Evolutionary conservation across 768 basidiomycete species (phyloP).

Genomic region (Rhizopogon sp.): DNA sequence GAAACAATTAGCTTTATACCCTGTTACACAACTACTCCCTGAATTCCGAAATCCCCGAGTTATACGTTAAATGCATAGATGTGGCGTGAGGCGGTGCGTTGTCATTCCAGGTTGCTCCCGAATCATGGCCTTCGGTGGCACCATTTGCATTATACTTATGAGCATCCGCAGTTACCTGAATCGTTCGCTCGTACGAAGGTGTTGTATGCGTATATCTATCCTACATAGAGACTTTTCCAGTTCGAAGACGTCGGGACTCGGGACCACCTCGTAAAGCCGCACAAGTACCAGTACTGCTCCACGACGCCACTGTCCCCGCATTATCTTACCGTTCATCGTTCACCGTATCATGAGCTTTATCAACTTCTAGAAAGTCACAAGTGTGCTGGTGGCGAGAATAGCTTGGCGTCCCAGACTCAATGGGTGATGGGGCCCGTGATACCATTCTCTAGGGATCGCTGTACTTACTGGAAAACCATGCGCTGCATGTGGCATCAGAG

Average conservation of each 20-base stretch:
- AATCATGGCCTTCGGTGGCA: background rate
- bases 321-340: background rate
- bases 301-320: conserved; percentile 19
- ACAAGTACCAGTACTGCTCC: conserved; percentile 2
- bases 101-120: no score
- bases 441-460: background rate
- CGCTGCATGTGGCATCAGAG: background rate
- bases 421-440: background rate
- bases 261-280: background rate
- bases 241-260: background rate
- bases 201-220: background rate
- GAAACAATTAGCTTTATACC: background rate
- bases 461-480: background rate
- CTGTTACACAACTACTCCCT: background rate
- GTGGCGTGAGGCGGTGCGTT: background rate
- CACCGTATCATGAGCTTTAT: background rate
- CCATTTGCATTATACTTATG: no score
- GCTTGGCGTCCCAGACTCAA: background rate
- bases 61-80: background rate
- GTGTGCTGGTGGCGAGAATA: background rate
- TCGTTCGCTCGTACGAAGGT: background rate
- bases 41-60: background rate
- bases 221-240: background rate
- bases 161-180: background rate
- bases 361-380: conserved; percentile 2